Evolutionary conservation across 2,329 filamentous ascomycete species (phyloP).

Genomic region (Aspergillus aculeatus): DNA sequence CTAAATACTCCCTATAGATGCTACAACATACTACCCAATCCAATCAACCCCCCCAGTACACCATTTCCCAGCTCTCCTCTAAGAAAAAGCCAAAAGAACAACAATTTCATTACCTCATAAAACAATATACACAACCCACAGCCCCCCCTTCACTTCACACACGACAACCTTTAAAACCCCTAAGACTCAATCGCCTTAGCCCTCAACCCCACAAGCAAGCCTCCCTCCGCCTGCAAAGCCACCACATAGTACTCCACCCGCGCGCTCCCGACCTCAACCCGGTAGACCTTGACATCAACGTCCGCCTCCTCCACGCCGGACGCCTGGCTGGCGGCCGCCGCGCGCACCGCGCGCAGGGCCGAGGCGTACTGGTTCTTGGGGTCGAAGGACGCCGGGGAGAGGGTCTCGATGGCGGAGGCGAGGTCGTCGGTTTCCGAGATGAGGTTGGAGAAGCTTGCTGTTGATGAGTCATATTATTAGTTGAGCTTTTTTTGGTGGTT

Average conservation of each 20-base stretch:
- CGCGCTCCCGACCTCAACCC: slow-evolving; percentile 61
- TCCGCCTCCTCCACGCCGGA: slow-evolving; percentile 31
- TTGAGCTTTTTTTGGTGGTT: too few species aligned
- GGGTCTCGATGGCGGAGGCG: slow-evolving; percentile 54
- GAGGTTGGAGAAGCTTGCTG: slow-evolving; percentile 69
- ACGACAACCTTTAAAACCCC: not conserved
- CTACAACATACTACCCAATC: too few species aligned
- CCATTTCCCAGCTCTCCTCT: too few species aligned
- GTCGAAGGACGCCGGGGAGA: slow-evolving; percentile 72
- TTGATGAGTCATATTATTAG: too few species aligned
- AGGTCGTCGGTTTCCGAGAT: slow-evolving; percentile 46
- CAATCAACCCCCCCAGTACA: too few species aligned
- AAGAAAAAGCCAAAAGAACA: too few species aligned
- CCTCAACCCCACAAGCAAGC: slow-evolving; percentile 72
- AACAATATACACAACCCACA: too few species aligned
- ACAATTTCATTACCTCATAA: too few species aligned
- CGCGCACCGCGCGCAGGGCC: slow-evolving; percentile 55
- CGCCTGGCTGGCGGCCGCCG: slow-evolving; percentile 25
- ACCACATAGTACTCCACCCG: slow-evolving; percentile 80
- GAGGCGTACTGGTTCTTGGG: slow-evolving; percentile 63
- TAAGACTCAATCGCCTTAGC: slow-evolving; percentile 73
- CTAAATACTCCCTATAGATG: too few species aligned
- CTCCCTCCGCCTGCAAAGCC: slow-evolving; percentile 57
- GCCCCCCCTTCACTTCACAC: too few species aligned
- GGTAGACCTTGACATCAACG: slow-evolving; percentile 72